Conservation (phyloP, 2,329 filamentous ascomycete species). For the Thermochaetoides dissita region DNA sequence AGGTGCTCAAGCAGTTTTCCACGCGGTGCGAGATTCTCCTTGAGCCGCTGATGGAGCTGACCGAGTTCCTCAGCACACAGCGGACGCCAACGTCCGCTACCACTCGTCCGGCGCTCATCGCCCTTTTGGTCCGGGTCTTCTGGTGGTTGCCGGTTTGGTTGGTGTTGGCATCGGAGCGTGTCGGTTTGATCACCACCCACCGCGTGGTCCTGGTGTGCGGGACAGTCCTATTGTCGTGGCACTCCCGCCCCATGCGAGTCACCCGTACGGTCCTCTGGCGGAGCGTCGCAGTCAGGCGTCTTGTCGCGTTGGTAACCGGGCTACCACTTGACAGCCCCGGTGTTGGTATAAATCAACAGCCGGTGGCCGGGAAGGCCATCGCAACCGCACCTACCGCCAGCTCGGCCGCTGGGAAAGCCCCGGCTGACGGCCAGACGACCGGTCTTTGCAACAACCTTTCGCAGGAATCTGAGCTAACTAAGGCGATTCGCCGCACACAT, state of each 20-base stretch:
- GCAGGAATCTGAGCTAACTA: conserved; percentile 32
- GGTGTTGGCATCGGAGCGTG: conserved; percentile 63
- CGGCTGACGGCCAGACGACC: not conserved
- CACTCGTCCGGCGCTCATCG: conserved; percentile 75
- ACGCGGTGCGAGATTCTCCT: conserved; percentile 82
- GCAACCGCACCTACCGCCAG: conserved; percentile 8
- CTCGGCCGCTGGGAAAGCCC: conserved; percentile 8
- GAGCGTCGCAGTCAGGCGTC: conserved; percentile 56
- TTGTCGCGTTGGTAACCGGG: conserved; percentile 64
- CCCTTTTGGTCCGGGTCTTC: conserved; percentile 77
- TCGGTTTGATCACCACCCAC: conserved; percentile 74
- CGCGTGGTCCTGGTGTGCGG: conserved; percentile 75
- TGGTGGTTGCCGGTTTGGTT: conserved; percentile 85
- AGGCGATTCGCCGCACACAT: conserved; percentile 26
- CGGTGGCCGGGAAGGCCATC: not conserved
- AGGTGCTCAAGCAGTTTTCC: conserved; percentile 81
- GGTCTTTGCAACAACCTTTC: too few species aligned
- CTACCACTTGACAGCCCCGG: conserved; percentile 50
- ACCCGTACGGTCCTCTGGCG: conserved; percentile 83
- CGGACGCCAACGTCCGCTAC: conserved; percentile 82
- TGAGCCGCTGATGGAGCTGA: conserved; percentile 76
- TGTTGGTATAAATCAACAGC: conserved; percentile 25
- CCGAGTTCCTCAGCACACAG: conserved; percentile 86
- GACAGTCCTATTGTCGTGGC: conserved; percentile 79
- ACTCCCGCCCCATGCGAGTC: conserved; percentile 73